Percentiles rank a stretch among this genome's conserved stretches.
These are phyloP conservation scores for Kuraishia borneana DNA, from an alignment of 805 yeast species.

Conservation along the genomic window DNA sequence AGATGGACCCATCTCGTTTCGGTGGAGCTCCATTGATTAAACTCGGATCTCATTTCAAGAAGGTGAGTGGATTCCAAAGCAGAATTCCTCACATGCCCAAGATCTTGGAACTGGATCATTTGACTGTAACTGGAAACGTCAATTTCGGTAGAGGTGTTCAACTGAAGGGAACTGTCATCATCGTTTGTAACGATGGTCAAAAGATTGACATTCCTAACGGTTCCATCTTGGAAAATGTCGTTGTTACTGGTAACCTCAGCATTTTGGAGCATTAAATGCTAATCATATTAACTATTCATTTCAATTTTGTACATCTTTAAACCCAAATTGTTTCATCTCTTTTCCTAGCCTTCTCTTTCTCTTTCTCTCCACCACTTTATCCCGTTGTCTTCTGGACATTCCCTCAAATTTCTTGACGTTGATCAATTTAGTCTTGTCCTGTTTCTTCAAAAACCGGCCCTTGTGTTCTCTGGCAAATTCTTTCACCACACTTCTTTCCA, in stretches of 20 bases:
- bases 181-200: constrained; percentile 95
- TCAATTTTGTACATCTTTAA: constrained; percentile 3
- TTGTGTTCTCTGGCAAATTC: constrained; percentile 46
- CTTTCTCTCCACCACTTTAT: constrained; percentile 78
- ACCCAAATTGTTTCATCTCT: constrained; percentile 46
- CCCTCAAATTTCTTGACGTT: constrained; percentile 70
- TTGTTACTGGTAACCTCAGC: constrained; percentile 91
- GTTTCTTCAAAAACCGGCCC: constrained; percentile 48
- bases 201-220: constrained; percentile 97
- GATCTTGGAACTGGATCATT: constrained; percentile 92
- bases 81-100: constrained; percentile 94
- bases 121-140: constrained; percentile 96
- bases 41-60: constrained; percentile 93
- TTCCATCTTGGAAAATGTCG: constrained; percentile 88
- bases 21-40: constrained; percentile 92
- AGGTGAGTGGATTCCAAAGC: constrained; percentile 80
- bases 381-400: constrained; percentile 63
- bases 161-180: constrained; percentile 93
- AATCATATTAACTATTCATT: background rate
- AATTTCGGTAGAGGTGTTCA: constrained; percentile 81
- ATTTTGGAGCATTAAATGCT: constrained; percentile 67
- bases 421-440: constrained; percentile 62
- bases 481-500: constrained; percentile 54
- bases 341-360: constrained; percentile 76
- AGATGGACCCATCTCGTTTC: constrained; percentile 73